Evolutionary conservation across 2,329 filamentous ascomycete genomes (phyloP), one percentile per base, ranked within the genome.

Genomic region (Beauveria bassiana): DNA sequence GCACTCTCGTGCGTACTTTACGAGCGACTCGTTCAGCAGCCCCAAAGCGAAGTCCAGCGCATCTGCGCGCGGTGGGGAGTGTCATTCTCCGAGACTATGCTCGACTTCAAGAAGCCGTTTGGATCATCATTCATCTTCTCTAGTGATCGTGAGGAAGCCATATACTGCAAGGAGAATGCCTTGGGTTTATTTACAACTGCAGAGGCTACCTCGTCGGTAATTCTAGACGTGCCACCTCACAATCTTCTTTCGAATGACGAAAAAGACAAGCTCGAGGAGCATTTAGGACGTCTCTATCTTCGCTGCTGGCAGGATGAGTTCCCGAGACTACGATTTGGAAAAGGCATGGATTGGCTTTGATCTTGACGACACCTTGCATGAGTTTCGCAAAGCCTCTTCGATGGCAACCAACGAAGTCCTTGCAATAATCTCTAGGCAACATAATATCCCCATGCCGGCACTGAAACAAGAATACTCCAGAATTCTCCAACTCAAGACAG

Each of bases 321-420:
- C 34, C 31, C n/a, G 1, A 24, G 49, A 40, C 64, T 68, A 2
- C 61, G 52, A 2, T 18, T 5, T 51, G 7, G 51, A 65, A 55
- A 73, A 67, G 61, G 40, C 58, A 1, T 80, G 77, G 75, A 72
- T 78, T 43, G 76, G 74, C 1, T 80, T 81, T 58, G 78, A 80
- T 46, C 73, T 81, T 6, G 78, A 81, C 61, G 78, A 80, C 64
- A 79, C 78, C 0, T 68, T 81, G 1, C 79, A 81, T 62, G 72
- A 77, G 51, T 81, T 79, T 54, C 75, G 76, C 54, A 69, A 65
- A 20, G 75, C 75, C 12, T 79, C 77, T 1, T 62, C 64, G 1
- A 59, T 64, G 5, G 78, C 78, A 2, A 73, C 72, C 1, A 60
- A 64, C 0, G 45, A 64, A 5, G 70, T 74, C 5, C 71, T 80